Conservation (phyloP, 2,329 filamentous ascomycete genomes). For the Boeremia exigua region DNA sequence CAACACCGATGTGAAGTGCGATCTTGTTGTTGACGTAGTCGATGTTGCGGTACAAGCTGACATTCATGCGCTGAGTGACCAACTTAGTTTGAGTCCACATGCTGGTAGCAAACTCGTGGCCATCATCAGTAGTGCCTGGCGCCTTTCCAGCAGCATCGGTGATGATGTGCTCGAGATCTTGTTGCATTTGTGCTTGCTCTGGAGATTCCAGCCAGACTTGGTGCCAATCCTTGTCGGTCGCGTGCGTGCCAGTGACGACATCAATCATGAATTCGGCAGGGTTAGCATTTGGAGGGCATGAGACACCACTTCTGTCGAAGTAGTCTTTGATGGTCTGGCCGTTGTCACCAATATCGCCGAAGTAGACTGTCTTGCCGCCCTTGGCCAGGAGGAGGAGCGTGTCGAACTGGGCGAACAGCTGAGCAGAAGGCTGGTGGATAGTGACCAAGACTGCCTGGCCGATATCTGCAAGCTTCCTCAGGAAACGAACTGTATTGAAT, state of each 20-base stretch:
- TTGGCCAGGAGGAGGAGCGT: conserved; percentile 75
- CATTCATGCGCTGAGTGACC: conserved; percentile 31
- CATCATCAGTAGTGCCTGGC: conserved; percentile 48
- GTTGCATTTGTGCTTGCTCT: conserved; percentile 39
- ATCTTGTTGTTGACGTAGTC: conserved; percentile 39
- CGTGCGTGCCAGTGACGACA: conserved; percentile 58
- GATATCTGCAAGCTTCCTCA: conserved; percentile 71
- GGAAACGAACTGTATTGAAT: conserved; percentile 73
- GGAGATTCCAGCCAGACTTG: conserved; percentile 49
- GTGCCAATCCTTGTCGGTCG: conserved; percentile 38
- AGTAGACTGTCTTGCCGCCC: conserved; percentile 80
- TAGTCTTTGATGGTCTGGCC: conserved; percentile 68
- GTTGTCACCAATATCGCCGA: conserved; percentile 77
- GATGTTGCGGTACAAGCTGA: conserved; percentile 31
- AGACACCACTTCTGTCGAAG: conserved; percentile 58
- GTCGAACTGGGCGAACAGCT: conserved; percentile 83
- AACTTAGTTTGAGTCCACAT: conserved; percentile 35
- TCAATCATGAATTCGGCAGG: conserved; percentile 79
- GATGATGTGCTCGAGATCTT: conserved; percentile 49
- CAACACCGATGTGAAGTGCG: conserved; percentile 28
- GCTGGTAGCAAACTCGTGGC: conserved; percentile 41
- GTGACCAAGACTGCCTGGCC: conserved; percentile 86
- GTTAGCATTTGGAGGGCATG: conserved; percentile 58
- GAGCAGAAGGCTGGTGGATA: conserved; percentile 83
- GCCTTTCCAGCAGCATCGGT: conserved; percentile 46